Evolutionary conservation across 495 filamentous ascomycete genomes (phyloP), one percentile per base, ranked within the genome.

Genomic region (Pyronema omphalodes): DNA sequence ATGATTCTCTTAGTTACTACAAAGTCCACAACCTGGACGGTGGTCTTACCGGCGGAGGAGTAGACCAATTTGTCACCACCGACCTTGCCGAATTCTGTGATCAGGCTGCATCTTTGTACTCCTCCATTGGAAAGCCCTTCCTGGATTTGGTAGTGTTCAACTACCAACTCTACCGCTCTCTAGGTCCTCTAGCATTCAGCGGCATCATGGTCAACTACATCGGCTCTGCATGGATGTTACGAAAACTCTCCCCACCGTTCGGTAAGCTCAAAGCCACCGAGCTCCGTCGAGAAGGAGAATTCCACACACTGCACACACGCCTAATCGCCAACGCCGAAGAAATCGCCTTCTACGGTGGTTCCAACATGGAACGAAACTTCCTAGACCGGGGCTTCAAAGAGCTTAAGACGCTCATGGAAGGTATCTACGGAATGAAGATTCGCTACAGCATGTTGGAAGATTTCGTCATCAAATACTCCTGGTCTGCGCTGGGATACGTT

Each of bases 381-480:
- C 72, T 99, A 9, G 82, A 91, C 56, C 78, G 78, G 60, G 88
- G 88, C 57, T 99, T 94, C 72, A 83, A 80, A 66, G 85, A 88
- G 29, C 72, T 99, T 18, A 87, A 88, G 64, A 77, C 77, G 50
- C 93, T 86, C 81, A 94, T 96, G 91, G 88, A 96, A 66, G 80
- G 83, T 15, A 93, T 96, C 55, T 96, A 96, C 68, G 84, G 82
- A 60, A 76, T 94, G 63, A 94, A 93, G 67, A 93, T 96, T 58
- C 82, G 86, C 6, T 99, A 99, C 68, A 96, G 95, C 66, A 99
- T 96, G 75, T 79, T 96, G 0, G 93, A 99, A 69, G 93, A 99
- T 63, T 93, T 96, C 62, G 86, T 99, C 47, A 66, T 99, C 55
- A 99, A 99, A 67, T 99, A 99, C 66, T 84, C 84, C 57, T 99